Conservation (phyloP, 2,329 filamentous ascomycete species). For the Epichloe brachyelytri region DNA sequence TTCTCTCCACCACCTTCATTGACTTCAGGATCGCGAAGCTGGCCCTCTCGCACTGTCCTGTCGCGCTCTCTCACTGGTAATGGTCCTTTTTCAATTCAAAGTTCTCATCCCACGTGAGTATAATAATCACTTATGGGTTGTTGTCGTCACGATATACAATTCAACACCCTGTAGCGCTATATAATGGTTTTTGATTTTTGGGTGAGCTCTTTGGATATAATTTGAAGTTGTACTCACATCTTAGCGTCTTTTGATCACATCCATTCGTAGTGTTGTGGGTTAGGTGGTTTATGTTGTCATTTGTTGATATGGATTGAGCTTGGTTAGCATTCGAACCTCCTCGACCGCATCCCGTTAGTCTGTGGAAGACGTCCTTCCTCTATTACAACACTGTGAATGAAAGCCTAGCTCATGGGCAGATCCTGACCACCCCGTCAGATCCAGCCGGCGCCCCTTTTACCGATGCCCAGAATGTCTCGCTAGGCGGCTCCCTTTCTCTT, state of each 20-base stretch:
- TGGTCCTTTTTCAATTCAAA: neutral
- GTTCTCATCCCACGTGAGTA: neutral
- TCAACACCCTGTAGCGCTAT: neutral
- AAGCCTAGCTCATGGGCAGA: too few species aligned
- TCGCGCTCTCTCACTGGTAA: too few species aligned
- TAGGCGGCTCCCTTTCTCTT: neutral
- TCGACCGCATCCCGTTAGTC: neutral
- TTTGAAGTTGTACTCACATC: neutral
- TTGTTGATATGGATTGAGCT: neutral
- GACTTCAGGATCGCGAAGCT: neutral
- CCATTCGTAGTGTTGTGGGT: neutral
- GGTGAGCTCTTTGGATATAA: too few species aligned
- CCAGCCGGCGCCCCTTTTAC: neutral
- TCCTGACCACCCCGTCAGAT: neutral
- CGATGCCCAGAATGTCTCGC: neutral
- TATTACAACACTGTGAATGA: neutral
- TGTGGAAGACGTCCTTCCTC: neutral
- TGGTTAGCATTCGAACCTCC: neutral
- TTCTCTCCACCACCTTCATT: neutral
- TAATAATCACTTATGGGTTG: neutral
- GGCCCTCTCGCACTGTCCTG: too few species aligned
- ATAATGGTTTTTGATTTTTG: too few species aligned
- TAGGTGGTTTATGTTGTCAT: neutral
- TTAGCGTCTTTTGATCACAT: neutral
- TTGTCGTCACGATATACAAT: neutral